A percentile compares a stretch with the other conserved stretches of the same genome.
These are phyloP conservation scores for Beauveria rudraprayagi DNA, from an alignment of 2,329 filamentous ascomycete genomes.

Conservation along the genomic window DNA sequence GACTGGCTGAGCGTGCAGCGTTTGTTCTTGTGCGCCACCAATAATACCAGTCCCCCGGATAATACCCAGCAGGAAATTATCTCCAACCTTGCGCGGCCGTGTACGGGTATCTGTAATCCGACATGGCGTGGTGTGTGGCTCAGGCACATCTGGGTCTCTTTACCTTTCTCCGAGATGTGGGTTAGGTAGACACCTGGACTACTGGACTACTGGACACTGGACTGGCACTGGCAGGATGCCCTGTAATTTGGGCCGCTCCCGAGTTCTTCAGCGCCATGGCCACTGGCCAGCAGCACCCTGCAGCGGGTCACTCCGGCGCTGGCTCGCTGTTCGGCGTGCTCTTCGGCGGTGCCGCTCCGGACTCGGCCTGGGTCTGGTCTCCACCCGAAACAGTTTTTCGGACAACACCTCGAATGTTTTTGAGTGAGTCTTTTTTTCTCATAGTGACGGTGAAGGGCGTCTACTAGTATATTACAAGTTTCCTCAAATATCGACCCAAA, in stretches of 20 bases:
- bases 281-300: background rate
- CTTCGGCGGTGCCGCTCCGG: background rate
- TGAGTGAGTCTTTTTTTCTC: too few relatives aligned
- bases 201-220: too few relatives aligned
- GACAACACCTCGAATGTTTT: background rate
- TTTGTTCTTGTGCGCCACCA: too few relatives aligned
- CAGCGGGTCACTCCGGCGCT: background rate
- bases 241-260: background rate
- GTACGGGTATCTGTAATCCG: background rate
- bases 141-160: background rate
- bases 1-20: background rate
- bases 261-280: background rate
- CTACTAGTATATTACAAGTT: too few relatives aligned
- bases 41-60: background rate
- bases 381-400: background rate
- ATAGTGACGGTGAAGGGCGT: too few relatives aligned
- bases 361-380: background rate
- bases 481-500: background rate
- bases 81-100: background rate
- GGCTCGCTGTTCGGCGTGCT: conserved; percentile 1
- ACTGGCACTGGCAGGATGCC: background rate
- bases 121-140: background rate
- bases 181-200: too few relatives aligned
- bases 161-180: too few relatives aligned
- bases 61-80: background rate